phyloP scores from a whole-genome alignment of 176 grass and related monocot species.

The Oryza officinalis region DNA sequence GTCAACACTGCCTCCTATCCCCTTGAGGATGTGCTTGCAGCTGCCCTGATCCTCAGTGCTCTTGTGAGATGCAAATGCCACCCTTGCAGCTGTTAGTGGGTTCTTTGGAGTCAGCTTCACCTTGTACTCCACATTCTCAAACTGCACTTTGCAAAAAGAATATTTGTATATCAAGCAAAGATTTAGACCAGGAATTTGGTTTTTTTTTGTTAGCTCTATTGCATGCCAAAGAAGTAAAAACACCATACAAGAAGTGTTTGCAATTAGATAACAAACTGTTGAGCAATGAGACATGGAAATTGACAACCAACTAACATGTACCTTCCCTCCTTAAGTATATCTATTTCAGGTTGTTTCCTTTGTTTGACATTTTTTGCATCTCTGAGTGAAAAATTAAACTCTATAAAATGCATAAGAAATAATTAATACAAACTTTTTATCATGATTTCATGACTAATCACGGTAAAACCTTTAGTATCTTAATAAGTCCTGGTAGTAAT shows the following conservation, averaged over 20 bases:
- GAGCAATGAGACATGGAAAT: not conserved
- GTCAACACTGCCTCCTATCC: slow-evolving; percentile 74
- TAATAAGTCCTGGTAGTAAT: not conserved
- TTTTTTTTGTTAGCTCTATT: not conserved
- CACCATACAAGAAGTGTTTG: not conserved
- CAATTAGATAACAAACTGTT: not conserved
- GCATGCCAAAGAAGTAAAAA: not conserved
- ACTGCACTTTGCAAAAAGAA: slow-evolving; percentile 42
- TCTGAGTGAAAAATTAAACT: not conserved
- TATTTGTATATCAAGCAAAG: too few relatives aligned
- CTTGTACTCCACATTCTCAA: slow-evolving; percentile 93
- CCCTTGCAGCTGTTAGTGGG: slow-evolving; percentile 56
- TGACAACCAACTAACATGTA: not conserved
- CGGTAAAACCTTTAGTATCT: not conserved
- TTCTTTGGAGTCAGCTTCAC: slow-evolving; percentile 58
- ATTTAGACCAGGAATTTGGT: too few relatives aligned
- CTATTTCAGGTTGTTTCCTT: not conserved
- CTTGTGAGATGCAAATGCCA: slow-evolving; percentile 42
- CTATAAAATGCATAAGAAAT: not conserved
- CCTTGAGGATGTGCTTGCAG: slow-evolving; percentile 84
- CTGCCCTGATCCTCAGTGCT: slow-evolving; percentile 50
- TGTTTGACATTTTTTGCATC: not conserved
- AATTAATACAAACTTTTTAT: not conserved
- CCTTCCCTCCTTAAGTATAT: not conserved
- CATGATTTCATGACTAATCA: not conserved